phyloP scores from a whole-genome alignment of 2,329 filamentous ascomycete genomes.

The Neonectria ditissima region DNA sequence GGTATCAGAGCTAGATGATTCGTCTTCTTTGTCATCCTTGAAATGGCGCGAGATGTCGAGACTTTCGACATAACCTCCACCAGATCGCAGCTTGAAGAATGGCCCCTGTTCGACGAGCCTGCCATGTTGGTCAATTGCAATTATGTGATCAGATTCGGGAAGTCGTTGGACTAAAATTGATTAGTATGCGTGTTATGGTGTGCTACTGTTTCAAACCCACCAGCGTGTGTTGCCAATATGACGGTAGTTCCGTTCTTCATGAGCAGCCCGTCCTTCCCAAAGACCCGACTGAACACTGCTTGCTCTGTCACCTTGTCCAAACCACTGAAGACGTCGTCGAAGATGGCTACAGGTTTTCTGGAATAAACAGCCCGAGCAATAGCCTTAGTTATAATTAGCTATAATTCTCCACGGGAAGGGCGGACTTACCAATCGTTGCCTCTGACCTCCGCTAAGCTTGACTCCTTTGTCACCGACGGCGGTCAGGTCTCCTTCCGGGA shows the following conservation, averaged over 20 bases:
- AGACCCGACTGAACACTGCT: conserved; percentile 54
- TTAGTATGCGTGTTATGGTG: background rate
- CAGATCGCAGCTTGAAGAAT: conserved; percentile 52
- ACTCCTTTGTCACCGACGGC: conserved; percentile 49
- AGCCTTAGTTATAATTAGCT: conserved; percentile 31
- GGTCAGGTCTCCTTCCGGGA: conserved; percentile 43
- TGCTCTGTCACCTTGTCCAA: conserved; percentile 57
- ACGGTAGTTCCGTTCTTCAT: conserved; percentile 44
- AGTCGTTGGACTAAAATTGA: conserved; percentile 45
- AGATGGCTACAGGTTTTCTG: conserved; percentile 48
- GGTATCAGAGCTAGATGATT: background rate
- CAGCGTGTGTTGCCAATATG: conserved; percentile 52
- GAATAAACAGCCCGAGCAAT: conserved; percentile 51
- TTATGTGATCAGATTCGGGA: conserved; percentile 57
- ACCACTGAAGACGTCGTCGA: conserved; percentile 56
- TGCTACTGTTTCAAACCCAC: conserved; percentile 34
- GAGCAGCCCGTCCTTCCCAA: conserved; percentile 52
- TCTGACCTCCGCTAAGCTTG: conserved; percentile 52
- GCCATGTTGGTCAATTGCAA: conserved; percentile 55
- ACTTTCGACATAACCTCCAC: conserved; percentile 52
- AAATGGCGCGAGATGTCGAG: conserved; percentile 48
- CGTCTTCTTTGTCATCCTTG: conserved; percentile 23
- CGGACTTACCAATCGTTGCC: conserved; percentile 47
- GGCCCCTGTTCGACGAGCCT: conserved; percentile 55
- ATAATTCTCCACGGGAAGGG: no score